These are phyloP conservation scores for Beauveria caledonica DNA, from an alignment of 2,329 filamentous ascomycete species.

Conservation along the genomic window DNA sequence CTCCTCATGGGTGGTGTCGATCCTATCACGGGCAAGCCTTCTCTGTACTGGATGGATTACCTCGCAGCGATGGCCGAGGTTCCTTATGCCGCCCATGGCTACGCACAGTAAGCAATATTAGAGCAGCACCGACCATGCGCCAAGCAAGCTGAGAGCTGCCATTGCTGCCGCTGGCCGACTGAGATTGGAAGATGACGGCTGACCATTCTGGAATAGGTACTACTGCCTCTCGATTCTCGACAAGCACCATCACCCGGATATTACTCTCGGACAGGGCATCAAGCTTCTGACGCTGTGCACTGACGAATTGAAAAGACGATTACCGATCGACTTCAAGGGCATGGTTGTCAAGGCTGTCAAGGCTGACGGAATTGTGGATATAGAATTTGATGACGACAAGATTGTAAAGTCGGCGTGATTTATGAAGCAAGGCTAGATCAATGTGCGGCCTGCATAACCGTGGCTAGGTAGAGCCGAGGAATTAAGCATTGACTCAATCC, in stretches of 20 bases:
- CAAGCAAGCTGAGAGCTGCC: background rate
- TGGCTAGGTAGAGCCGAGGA: background rate
- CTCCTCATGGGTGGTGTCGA: constrained; percentile 90
- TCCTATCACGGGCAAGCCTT: constrained; percentile 81
- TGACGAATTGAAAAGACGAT: constrained; percentile 90
- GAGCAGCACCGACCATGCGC: background rate
- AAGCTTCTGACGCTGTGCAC: constrained; percentile 92
- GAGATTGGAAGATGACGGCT: background rate
- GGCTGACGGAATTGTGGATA: constrained; percentile 81
- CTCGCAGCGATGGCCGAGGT: constrained; percentile 80
- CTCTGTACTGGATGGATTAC: constrained; percentile 96
- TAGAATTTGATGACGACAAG: constrained; percentile 78
- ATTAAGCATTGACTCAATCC: background rate
- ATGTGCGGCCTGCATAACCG: background rate
- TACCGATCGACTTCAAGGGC: constrained; percentile 98
- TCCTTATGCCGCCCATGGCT: constrained; percentile 94
- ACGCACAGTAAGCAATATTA: constrained; percentile 68
- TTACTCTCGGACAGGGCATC: constrained; percentile 78
- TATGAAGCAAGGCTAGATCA: background rate
- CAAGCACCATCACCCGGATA: constrained; percentile 97
- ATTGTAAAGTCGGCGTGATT: constrained; percentile 51
- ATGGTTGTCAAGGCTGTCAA: constrained; percentile 91
- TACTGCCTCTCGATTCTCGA: constrained; percentile 97
- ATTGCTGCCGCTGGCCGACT: background rate
- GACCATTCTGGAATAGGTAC: constrained; percentile 50